Evolutionary conservation across 257 asterid genomes (phyloP), one percentile per base, ranked within the genome.

Genomic region (Rhazya stricta): DNA sequence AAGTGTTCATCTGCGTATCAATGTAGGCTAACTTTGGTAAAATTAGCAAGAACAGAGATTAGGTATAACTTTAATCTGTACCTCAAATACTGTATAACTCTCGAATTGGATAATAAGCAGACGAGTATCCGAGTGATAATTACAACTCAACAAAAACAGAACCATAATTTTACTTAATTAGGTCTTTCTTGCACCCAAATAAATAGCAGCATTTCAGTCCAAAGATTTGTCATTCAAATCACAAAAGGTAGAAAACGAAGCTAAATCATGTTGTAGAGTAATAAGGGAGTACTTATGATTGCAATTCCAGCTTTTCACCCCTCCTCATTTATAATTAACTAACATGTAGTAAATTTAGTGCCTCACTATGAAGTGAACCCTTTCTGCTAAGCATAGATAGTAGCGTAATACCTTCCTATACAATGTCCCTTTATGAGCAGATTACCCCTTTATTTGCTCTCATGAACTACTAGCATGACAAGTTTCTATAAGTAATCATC

Each of bases 1-100:
- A 57, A 53, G 72, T 77, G 80, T 66, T 83, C 93, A 83, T 81
- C 96, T 87, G 86, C 56, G 50, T 36, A 80, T 79, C 71, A 79
- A 77, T 67, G 79, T 46, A 75, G 62, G n/a, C 34, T 46, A 54
- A 48, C 57, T 15, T 36, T 13, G 29, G 19, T 43, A 36, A 56
- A 41, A 41, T 18, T 43, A 42, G n/a, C 56, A 68, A 43, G 2
- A 42, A 67, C 25, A 19, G 48, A 36, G 46, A 42, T 36, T 36
- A 23, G 19, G 21, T n/a, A 42, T 9, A 68, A 42, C 54, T 6
- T 8, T 25, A 42, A 42, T n/a, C 30, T 32, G 42, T 67, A 19
- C 27, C 56, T 68, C 32, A 19, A 43, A 51, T 32, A 43, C 12
- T 41, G 27, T n/a, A 9, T 41, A 43, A 68, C 45, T 34, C 19